Percentiles rank a stretch among this genome's conserved stretches.
Evolutionary conservation across 2,329 filamentous ascomycete genomes (phyloP).

Genomic region (Pyricularia grisea): DNA sequence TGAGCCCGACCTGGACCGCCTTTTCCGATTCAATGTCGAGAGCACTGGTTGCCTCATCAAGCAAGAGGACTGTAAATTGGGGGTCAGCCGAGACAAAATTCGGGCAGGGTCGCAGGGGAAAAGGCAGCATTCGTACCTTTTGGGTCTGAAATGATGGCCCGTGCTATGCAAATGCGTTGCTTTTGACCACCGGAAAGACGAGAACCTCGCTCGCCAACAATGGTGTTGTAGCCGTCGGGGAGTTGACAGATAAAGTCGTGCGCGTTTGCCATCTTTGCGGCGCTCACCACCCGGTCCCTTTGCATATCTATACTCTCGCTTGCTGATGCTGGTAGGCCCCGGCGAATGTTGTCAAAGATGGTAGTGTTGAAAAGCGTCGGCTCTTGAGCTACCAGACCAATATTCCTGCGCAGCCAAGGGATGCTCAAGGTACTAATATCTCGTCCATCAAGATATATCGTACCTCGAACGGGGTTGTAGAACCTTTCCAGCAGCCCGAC

Average conservation of each 20-base stretch:
- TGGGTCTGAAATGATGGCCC: slow-evolving; percentile 82
- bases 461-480: slow-evolving; percentile 78
- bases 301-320: slow-evolving; percentile 56
- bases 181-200: slow-evolving; percentile 91
- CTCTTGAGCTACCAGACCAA: slow-evolving; percentile 88
- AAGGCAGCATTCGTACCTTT: slow-evolving; percentile 30
- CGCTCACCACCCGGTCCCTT: slow-evolving; percentile 67
- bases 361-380: slow-evolving; percentile 83
- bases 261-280: slow-evolving; percentile 85
- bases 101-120: too few species aligned
- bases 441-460: slow-evolving; percentile 71
- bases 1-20: slow-evolving; percentile 85
- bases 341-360: slow-evolving; percentile 82
- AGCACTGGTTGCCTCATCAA: slow-evolving; percentile 91
- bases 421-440: slow-evolving; percentile 77
- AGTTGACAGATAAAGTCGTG: slow-evolving; percentile 80
- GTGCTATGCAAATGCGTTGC: slow-evolving; percentile 89
- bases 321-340: slow-evolving; percentile 77
- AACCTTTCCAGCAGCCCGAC: slow-evolving; percentile 93
- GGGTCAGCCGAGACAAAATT: too few species aligned
- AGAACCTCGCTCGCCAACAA: slow-evolving; percentile 93
- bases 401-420: slow-evolving; percentile 83
- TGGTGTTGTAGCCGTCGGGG: slow-evolving; percentile 84
- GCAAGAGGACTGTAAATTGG: slow-evolving; percentile 54
- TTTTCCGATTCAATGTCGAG: slow-evolving; percentile 93